A percentile compares a stretch with the other conserved stretches of the same genome.
These are phyloP conservation scores for Rhodotorula paludigena DNA, from an alignment of 768 basidiomycete species.

Conservation along the genomic window DNA sequence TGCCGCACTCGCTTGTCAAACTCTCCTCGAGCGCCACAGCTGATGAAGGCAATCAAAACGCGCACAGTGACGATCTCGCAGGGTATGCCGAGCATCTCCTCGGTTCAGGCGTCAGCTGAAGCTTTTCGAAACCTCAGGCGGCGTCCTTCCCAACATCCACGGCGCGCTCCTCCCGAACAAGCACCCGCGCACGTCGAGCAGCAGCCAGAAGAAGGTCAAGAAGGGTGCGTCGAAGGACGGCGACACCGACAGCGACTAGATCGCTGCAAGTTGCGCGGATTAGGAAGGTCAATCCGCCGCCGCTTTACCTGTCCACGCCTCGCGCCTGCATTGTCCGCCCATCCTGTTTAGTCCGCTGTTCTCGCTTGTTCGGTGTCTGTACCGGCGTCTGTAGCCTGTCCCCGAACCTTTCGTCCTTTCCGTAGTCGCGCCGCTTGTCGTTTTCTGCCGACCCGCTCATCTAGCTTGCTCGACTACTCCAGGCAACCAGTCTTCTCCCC, in stretches of 20 bases:
- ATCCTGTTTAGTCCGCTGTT: too few species aligned
- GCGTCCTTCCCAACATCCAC: background rate
- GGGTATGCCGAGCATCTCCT: conserved; percentile 53
- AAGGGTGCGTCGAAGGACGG: background rate
- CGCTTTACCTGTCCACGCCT: background rate
- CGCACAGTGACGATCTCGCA: conserved; percentile 64
- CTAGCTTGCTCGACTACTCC: too few species aligned
- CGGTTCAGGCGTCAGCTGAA: too few species aligned
- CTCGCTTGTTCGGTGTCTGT: too few species aligned
- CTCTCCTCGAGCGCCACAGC: background rate
- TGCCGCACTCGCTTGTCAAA: conserved; percentile 51
- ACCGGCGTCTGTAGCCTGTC: too few species aligned
- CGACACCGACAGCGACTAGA: background rate
- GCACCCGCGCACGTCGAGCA: background rate
- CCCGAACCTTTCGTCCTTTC: too few species aligned
- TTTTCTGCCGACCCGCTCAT: too few species aligned
- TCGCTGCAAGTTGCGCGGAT: background rate
- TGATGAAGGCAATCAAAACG: background rate
- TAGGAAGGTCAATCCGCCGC: background rate
- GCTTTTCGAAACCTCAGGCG: too few species aligned
- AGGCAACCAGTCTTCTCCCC: too few species aligned
- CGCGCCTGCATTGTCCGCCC: too few species aligned
- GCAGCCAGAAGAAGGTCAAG: background rate
- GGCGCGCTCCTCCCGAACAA: conserved; percentile 8
- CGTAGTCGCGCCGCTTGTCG: too few species aligned